Evolutionary conservation across 495 filamentous ascomycete genomes (phyloP).

Genomic region (Tuber calosporum): DNA sequence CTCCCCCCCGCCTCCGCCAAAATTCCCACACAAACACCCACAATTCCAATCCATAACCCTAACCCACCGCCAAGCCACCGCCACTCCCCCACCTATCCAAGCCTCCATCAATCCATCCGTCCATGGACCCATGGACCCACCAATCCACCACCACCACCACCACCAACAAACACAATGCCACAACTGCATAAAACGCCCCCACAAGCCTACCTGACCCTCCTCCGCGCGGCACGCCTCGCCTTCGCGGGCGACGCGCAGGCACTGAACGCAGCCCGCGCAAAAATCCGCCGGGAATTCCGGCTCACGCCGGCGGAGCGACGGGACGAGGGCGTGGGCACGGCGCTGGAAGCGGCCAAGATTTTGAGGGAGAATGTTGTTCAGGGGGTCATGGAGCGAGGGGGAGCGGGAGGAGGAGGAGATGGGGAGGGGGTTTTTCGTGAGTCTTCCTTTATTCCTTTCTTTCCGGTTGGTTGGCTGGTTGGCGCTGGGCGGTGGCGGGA

Average conservation of each 20-base stretch:
- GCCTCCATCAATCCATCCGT: neutral
- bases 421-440: conserved; percentile 53
- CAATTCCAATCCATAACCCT: neutral
- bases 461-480: neutral
- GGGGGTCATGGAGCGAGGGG: conserved; percentile 48
- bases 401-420: too few species aligned
- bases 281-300: conserved; percentile 65
- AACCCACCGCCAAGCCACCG: neutral
- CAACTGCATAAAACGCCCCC: neutral
- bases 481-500: neutral
- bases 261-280: conserved; percentile 59
- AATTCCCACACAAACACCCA: neutral
- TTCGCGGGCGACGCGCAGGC: conserved; percentile 69
- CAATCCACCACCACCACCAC: neutral
- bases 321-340: conserved; percentile 54
- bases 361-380: conserved; percentile 82
- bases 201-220: conserved; percentile 69
- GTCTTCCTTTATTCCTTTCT: conserved; percentile 46
- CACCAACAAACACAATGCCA: neutral
- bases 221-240: conserved; percentile 73
- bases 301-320: conserved; percentile 50
- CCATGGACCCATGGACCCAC: neutral
- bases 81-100: neutral
- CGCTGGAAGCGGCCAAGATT: conserved; percentile 73
- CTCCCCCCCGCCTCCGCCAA: neutral